Percentiles rank a stretch among this genome's conserved stretches.
Evolutionary conservation across 179 eudicot species (phyloP).

Genomic region (Silene vulgaris): DNA sequence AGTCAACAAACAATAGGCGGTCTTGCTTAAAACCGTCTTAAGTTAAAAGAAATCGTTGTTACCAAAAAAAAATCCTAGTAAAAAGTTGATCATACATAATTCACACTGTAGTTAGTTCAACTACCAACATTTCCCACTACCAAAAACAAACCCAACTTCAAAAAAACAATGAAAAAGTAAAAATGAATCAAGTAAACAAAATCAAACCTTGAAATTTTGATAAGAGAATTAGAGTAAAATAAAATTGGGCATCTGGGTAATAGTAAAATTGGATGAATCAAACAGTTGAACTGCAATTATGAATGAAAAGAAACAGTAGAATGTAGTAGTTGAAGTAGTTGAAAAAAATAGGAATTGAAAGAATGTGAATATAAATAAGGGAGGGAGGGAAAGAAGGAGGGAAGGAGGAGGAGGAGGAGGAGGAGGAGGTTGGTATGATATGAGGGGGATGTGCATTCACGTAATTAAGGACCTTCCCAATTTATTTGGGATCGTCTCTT

Average conservation of each 20-base stretch:
- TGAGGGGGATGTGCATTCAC: conserved; percentile 10
- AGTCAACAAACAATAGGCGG: conserved; percentile 18
- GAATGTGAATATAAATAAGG: conserved; percentile 9
- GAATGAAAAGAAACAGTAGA: too few species aligned
- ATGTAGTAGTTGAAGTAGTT: neutral
- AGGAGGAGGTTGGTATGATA: conserved; percentile 23
- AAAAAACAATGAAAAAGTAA: neutral
- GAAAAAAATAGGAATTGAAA: neutral
- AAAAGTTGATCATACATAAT: conserved; percentile 1
- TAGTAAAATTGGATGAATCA: conserved; percentile 15
- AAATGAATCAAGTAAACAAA: neutral
- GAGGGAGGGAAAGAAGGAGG: neutral
- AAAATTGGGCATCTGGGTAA: conserved; percentile 19
- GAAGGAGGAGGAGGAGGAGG: neutral
- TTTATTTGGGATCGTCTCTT: conserved; percentile 13
- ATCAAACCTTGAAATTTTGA: neutral
- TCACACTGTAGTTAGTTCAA: conserved; percentile 26
- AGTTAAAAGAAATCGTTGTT: too few species aligned
- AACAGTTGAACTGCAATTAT: neutral
- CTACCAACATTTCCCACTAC: conserved; percentile 22
- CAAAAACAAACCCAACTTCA: neutral
- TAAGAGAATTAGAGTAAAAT: neutral
- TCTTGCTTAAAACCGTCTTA: too few species aligned
- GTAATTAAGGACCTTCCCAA: neutral
- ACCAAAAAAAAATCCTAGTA: conserved; percentile 5